Evolutionary conservation across 129 eudicot species (phyloP).

Genomic region (Scalesia atractyloides): DNA sequence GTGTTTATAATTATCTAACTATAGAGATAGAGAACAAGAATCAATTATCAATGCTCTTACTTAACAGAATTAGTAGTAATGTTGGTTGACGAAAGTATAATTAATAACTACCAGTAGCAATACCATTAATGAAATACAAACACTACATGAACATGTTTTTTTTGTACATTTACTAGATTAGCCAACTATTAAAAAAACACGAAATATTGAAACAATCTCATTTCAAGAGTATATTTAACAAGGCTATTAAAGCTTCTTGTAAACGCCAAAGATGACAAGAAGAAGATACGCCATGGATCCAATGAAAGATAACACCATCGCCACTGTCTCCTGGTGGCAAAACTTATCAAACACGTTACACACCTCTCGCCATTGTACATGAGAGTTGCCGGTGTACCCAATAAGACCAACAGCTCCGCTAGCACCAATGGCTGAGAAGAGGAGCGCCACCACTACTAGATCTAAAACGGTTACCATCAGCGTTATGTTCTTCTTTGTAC

Average conservation of each 20-base stretch:
- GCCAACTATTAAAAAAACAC: no score
- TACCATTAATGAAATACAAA: neutral
- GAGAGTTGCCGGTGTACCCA: slow-evolving; percentile 67
- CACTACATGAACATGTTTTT: no score
- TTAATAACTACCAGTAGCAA: no score
- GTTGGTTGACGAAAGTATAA: no score
- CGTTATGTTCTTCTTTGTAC: slow-evolving; percentile 33
- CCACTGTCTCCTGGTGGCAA: slow-evolving; percentile 45
- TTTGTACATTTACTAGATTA: no score
- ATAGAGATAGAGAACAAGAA: no score
- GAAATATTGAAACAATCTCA: neutral
- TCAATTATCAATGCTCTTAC: no score
- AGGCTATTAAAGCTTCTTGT: slow-evolving; percentile 36
- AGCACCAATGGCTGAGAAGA: slow-evolving; percentile 64
- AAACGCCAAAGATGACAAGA: slow-evolving; percentile 34
- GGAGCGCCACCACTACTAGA: slow-evolving; percentile 58
- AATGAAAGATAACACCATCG: slow-evolving; percentile 44
- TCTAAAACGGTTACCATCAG: slow-evolving; percentile 39
- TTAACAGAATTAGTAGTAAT: no score
- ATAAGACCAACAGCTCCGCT: slow-evolving; percentile 54
- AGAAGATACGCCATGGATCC: slow-evolving; percentile 44
- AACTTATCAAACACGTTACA: slow-evolving; percentile 57
- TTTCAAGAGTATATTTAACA: neutral
- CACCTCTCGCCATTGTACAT: slow-evolving; percentile 64
- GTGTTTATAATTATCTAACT: no score